These are phyloP conservation scores for Pleurotus citrinopileatus DNA, from an alignment of 768 basidiomycete species.

Conservation along the genomic window DNA sequence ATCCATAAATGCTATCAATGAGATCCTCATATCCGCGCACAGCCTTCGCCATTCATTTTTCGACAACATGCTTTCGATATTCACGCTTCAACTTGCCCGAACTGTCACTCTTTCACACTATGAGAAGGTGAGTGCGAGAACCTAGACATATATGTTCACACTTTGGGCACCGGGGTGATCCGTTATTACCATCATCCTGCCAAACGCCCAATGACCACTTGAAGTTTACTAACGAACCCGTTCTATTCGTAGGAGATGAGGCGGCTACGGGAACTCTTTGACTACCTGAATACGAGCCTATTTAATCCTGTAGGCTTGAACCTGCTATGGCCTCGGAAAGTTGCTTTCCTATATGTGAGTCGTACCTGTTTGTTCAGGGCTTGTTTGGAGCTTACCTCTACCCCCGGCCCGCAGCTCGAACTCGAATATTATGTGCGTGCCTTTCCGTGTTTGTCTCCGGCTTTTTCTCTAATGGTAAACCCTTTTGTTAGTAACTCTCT, in stretches of 20 bases:
- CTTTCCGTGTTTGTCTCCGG: constrained; percentile 13
- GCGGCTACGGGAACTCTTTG: constrained; percentile 58
- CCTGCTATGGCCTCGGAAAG: constrained; percentile 78
- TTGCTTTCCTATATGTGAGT: constrained; percentile 92
- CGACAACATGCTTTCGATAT: constrained; percentile 77
- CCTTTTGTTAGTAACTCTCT: background rate
- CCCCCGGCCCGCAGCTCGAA: constrained; percentile 61
- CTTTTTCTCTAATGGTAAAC: background rate
- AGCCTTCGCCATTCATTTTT: constrained; percentile 67
- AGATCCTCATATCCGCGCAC: constrained; percentile 82
- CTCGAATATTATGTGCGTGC: constrained; percentile 88
- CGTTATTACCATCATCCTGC: constrained; percentile 3
- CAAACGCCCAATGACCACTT: background rate
- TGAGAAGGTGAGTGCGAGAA: constrained; percentile 55
- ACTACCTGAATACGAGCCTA: constrained; percentile 63
- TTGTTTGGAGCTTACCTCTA: constrained; percentile 11
- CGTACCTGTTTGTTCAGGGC: constrained; percentile 7
- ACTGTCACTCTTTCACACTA: constrained; percentile 75
- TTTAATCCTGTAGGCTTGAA: constrained; percentile 89
- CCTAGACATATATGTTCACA: background rate
- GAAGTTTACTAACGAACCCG: background rate
- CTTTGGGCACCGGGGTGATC: background rate
- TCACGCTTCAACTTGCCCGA: constrained; percentile 78
- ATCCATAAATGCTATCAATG: constrained; percentile 90
- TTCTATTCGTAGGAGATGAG: constrained; percentile 69